Evolutionary conservation across 305 asterid genomes (phyloP).

Genomic region (Andrographis paniculata): DNA sequence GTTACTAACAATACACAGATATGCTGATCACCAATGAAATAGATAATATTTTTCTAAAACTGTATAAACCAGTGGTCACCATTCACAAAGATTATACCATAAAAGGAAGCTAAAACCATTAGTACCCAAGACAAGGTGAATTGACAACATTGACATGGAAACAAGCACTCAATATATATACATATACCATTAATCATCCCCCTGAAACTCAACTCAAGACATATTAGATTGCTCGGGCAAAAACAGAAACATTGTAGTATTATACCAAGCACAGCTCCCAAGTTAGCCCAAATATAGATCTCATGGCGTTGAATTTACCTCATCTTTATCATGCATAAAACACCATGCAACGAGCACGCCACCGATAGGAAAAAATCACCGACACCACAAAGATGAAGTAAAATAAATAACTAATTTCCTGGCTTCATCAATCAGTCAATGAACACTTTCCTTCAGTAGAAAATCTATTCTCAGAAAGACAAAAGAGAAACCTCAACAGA

Average conservation of each 20-base stretch:
- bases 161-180: background rate
- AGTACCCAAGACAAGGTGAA: too few species aligned
- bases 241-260: background rate
- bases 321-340: slow-evolving; percentile 22
- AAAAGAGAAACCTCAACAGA: slow-evolving; percentile 12
- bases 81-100: too few species aligned
- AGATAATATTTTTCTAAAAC: too few species aligned
- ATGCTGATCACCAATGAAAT: too few species aligned
- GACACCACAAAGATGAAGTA: background rate
- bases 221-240: background rate
- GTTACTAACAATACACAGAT: background rate
- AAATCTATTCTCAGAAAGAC: slow-evolving; percentile 11
- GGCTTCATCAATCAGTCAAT: slow-evolving; percentile 11
- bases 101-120: too few species aligned
- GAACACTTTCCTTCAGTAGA: slow-evolving; percentile 8
- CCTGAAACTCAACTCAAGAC: background rate
- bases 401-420: slow-evolving; percentile 8
- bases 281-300: slow-evolving; percentile 1
- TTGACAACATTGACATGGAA: background rate
- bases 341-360: slow-evolving; percentile 16
- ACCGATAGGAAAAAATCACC: slow-evolving; percentile 1
- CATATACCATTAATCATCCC: background rate
- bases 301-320: background rate
- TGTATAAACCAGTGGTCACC: too few species aligned
- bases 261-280: background rate